phyloP scores from a whole-genome alignment of 176 grass and related monocot species.

The Phragmites australis region DNA sequence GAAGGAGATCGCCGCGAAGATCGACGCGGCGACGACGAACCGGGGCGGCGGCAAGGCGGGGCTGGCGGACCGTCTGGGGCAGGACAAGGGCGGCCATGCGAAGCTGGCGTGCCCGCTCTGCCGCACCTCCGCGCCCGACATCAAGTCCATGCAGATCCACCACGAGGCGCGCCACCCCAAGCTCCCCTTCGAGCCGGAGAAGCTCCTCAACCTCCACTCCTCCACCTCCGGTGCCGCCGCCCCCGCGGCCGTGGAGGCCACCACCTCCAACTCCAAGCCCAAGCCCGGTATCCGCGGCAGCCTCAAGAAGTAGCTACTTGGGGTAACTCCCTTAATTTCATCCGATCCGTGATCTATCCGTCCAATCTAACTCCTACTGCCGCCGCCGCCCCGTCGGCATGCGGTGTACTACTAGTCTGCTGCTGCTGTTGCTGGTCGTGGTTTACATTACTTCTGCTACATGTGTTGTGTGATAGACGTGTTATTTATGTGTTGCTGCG shows the following conservation, averaged over 20 bases:
- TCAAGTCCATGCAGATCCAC: slow-evolving; percentile 99
- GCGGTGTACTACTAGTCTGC: slow-evolving; percentile 6
- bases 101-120: slow-evolving; percentile 89
- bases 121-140: slow-evolving; percentile 72
- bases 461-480: slow-evolving; percentile 44
- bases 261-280: slow-evolving; percentile 49
- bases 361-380: slow-evolving; percentile 20
- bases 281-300: slow-evolving; percentile 82
- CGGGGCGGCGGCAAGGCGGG: slow-evolving; percentile 90
- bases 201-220: slow-evolving; percentile 81
- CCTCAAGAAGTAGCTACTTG: slow-evolving; percentile 71
- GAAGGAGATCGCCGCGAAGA: slow-evolving; percentile 92
- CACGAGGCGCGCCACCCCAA: slow-evolving; percentile 93
- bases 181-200: slow-evolving; percentile 79
- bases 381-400: background rate
- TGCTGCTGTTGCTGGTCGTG: slow-evolving; percentile 1
- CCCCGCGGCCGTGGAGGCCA: background rate
- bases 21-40: slow-evolving; percentile 93
- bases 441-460: slow-evolving; percentile 22
- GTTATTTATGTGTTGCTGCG: slow-evolving; percentile 30
- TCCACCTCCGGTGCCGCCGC: background rate
- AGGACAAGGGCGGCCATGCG: slow-evolving; percentile 91
- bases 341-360: background rate
- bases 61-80: slow-evolving; percentile 62
- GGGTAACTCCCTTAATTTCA: slow-evolving; percentile 30